A percentile compares a stretch with the other conserved stretches of the same genome.
These are phyloP conservation scores for Colletotrichum magnum DNA, from an alignment of 2,329 filamentous ascomycete species.

Conservation along the genomic window DNA sequence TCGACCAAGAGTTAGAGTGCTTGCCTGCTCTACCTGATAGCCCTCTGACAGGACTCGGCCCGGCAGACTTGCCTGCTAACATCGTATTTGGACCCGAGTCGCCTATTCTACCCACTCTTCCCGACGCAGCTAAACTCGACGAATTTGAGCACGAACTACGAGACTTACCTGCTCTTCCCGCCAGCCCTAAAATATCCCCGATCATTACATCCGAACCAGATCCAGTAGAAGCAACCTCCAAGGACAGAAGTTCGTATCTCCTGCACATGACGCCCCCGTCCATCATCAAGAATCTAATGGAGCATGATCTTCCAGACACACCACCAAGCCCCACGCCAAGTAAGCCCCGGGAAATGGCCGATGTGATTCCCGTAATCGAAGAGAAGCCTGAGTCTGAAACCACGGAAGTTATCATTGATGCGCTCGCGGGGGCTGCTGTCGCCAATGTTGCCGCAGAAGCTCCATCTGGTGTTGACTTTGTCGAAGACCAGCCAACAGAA, in stretches of 20 bases:
- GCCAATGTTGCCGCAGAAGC: conserved; percentile 18
- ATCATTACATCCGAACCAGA: conserved; percentile 51
- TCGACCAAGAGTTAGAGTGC: conserved; percentile 5
- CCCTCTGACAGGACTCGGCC: neutral
- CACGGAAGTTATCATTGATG: conserved; percentile 5
- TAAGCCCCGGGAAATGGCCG: conserved; percentile 40
- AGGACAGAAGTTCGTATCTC: conserved; percentile 59
- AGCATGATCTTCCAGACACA: conserved; percentile 42
- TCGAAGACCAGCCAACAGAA: neutral
- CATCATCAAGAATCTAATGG: conserved; percentile 46
- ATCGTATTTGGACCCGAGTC: neutral
- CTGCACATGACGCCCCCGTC: conserved; percentile 56
- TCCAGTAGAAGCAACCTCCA: conserved; percentile 57
- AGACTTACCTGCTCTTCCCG: conserved; percentile 39
- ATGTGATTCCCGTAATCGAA: conserved; percentile 42
- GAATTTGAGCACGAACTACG: conserved; percentile 8
- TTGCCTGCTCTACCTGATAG: conserved; percentile 28
- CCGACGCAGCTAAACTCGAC: neutral
- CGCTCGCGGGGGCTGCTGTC: conserved; percentile 19
- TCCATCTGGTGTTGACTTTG: neutral
- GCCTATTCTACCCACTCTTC: neutral
- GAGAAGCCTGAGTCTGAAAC: conserved; percentile 44
- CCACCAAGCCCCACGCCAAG: conserved; percentile 46
- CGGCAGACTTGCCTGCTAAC: neutral
- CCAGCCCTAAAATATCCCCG: conserved; percentile 36